Conservation (phyloP, 2,329 filamentous ascomycete genomes). For the Juglanconis sp. region DNA sequence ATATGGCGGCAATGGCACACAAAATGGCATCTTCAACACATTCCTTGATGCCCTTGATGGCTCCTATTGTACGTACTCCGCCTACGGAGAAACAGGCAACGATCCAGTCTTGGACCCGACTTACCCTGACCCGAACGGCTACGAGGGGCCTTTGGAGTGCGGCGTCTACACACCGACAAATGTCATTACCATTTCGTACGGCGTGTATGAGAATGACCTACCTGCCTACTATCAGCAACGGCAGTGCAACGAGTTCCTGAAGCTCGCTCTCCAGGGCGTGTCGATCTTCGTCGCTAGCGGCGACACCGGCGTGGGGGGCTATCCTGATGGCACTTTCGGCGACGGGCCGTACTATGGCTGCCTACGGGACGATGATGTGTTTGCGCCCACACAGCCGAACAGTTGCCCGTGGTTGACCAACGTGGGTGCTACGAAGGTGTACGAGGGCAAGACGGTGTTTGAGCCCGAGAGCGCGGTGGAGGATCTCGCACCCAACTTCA, state of each 20-base stretch:
- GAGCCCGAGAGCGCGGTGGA: slow-evolving; percentile 19
- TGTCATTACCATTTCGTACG: slow-evolving; percentile 56
- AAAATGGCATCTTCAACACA: slow-evolving; percentile 23
- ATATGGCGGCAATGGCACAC: slow-evolving; percentile 5
- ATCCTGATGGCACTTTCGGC: slow-evolving; percentile 18
- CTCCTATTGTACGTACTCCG: slow-evolving; percentile 46
- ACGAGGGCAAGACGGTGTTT: slow-evolving; percentile 17
- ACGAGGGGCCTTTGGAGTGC: slow-evolving; percentile 40
- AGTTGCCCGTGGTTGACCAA: slow-evolving; percentile 42
- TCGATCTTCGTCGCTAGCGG: slow-evolving; percentile 47
- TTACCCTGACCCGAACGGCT: slow-evolving; percentile 48
- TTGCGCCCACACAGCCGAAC: slow-evolving; percentile 46
- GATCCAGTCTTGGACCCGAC: slow-evolving; percentile 39
- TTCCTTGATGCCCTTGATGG: slow-evolving; percentile 49
- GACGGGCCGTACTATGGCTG: slow-evolving; percentile 36
- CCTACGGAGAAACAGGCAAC: slow-evolving; percentile 46
- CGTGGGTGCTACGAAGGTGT: slow-evolving; percentile 36
- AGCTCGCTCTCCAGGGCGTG: slow-evolving; percentile 48
- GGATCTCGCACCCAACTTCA: slow-evolving; percentile 18
- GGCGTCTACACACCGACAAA: slow-evolving; percentile 46
- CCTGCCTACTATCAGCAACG: slow-evolving; percentile 52
- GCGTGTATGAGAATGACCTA: slow-evolving; percentile 50
- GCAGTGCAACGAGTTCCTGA: slow-evolving; percentile 50
- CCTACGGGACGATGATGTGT: slow-evolving; percentile 33
- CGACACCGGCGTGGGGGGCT: slow-evolving; percentile 41